Percentiles rank a stretch among this genome's conserved stretches.
Evolutionary conservation across 208 protist genomes (phyloP).

Genomic region (Leishmania major): DNA sequence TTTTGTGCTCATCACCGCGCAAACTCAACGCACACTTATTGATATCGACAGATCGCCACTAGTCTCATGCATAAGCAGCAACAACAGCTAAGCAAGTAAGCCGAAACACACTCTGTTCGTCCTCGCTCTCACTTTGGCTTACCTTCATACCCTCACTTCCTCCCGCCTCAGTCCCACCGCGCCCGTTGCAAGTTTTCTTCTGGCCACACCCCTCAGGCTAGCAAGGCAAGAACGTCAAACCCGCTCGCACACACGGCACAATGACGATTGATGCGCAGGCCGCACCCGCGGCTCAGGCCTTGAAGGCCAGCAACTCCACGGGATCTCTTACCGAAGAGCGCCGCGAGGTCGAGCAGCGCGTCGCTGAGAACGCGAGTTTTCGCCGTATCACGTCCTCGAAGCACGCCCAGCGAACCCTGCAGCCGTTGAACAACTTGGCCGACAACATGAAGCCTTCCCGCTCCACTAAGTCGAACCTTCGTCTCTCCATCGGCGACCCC

Average conservation of each 20-base stretch:
- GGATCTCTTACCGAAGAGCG: conserved; percentile 10
- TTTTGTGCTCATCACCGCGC: neutral
- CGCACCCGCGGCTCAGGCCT: conserved; percentile 6
- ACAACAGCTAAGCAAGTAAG: too few species aligned
- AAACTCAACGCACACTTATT: neutral
- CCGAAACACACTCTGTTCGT: neutral
- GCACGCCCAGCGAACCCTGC: conserved; percentile 57
- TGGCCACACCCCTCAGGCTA: neutral
- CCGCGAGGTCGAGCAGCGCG: conserved; percentile 21
- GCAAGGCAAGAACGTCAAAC: neutral
- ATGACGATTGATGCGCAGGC: conserved; percentile 27
- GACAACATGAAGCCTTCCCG: conserved; percentile 82
- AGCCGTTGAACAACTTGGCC: conserved; percentile 84
- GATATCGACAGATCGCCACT: neutral
- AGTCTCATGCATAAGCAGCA: neutral
- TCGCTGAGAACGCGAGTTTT: conserved; percentile 21
- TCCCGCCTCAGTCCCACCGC: neutral
- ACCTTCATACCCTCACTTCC: neutral
- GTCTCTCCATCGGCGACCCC: conserved; percentile 77
- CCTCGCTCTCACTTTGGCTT: neutral
- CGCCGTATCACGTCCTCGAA: conserved; percentile 36
- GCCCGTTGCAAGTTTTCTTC: too few species aligned
- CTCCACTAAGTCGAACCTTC: conserved; percentile 44
- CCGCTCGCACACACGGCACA: neutral
- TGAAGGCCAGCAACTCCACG: conserved; percentile 11